These are phyloP conservation scores for Phytophthora hibernalis DNA, from an alignment of 352 stramenopile species.

Conservation along the genomic window DNA sequence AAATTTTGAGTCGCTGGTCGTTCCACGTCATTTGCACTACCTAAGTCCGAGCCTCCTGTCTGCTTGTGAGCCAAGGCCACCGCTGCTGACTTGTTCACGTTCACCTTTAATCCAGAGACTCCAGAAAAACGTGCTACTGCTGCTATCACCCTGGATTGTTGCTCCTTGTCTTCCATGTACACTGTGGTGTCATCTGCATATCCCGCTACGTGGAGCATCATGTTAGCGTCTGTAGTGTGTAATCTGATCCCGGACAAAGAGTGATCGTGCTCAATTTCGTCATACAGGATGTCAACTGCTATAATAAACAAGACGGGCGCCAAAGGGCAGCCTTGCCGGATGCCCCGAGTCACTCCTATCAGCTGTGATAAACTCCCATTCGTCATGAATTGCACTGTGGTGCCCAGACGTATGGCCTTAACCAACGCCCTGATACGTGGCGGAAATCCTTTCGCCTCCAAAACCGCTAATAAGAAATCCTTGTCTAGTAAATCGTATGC, in stretches of 20 bases:
- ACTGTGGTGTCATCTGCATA: neutral
- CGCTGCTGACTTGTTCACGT: neutral
- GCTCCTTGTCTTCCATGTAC: neutral
- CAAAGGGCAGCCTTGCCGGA: conserved; percentile 8
- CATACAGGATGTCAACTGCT: neutral
- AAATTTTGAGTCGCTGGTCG: too few species aligned
- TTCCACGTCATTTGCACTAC: too few species aligned
- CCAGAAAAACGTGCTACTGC: neutral
- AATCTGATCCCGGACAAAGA: neutral
- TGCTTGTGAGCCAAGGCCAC: neutral
- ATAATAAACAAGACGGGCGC: neutral
- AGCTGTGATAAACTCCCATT: neutral
- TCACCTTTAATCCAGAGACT: neutral
- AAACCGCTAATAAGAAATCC: conserved; percentile 3
- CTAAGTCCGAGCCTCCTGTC: too few species aligned
- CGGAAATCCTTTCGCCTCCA: conserved; percentile 2
- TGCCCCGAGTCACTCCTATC: neutral
- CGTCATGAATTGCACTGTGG: conserved; percentile 4
- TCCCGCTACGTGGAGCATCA: neutral
- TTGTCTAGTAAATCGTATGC: conserved; percentile 16
- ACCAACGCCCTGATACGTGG: neutral
- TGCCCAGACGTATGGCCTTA: too few species aligned
- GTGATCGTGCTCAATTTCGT: neutral
- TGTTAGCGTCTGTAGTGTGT: neutral
- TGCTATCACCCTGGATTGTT: neutral